Base-by-base conservation (phyloP, 2,329 filamentous ascomycete species). In the Fusarium fujikuroi region DNA sequence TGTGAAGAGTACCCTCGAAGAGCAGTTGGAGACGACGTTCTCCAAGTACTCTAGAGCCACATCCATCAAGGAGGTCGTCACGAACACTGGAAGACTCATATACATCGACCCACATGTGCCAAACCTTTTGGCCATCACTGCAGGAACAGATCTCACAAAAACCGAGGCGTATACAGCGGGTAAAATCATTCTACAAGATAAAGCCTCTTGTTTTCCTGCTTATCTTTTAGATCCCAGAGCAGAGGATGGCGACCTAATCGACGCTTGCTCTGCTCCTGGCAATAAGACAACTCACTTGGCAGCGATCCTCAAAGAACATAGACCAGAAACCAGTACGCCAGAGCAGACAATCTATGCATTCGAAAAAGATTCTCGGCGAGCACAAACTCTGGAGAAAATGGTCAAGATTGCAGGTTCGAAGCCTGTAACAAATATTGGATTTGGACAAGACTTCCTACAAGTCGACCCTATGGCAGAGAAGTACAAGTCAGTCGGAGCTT, bases 241-340 rank as follows among this genome's bases (percentile, higher is more conserved):
- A 14, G 85, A 89, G 64, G 89, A 92, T 72, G 94, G 94, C 30
- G 91, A 96, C 77, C 85, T 97, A 14, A 89, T 98, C n/a, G 96
- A 99, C 81, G 93, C 93, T 1, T 98, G 95, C 80, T 94, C 96
- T 0, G 96, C 96, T 2, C 96, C 96, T 3, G 96, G 96, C 10
- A 99, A 99, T 82, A 99, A 99, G 83, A 98, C 96, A 3, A 98
- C 95, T 12, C 96, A 98, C 81, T 84, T 97, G 52, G 95, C 95
- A 1, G 92, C 94, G 4, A 89, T 98, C 9, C 78, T 96, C 54
- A 85, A 80, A 59, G 83, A 81, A 54, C 83, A 83, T 59, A 79
- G 79, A 7, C 81, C 81, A 1, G 84, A 82, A 44, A 80, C 79
- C 67, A 80, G 78, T 25, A 80, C 76, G 36, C 73, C 66, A 23